Percentiles rank a stretch among this genome's conserved stretches.
Conservation (phyloP, 2,329 filamentous ascomycete species). For the Ceratocystis variospora region DNA sequence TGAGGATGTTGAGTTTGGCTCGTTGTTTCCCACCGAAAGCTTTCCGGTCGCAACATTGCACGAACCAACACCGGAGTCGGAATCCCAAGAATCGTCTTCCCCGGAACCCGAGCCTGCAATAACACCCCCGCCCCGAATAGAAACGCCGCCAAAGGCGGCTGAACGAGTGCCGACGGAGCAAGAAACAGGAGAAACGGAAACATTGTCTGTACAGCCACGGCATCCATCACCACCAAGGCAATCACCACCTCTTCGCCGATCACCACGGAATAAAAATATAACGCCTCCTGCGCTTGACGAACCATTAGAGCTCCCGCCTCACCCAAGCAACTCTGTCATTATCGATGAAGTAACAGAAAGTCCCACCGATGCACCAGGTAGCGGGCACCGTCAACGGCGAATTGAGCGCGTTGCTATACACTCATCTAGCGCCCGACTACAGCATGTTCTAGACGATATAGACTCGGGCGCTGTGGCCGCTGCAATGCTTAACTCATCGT, state of each 20-base stretch:
- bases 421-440: slow-evolving; percentile 32
- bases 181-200: not conserved
- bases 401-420: slow-evolving; percentile 27
- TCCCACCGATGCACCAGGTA: slow-evolving; percentile 41
- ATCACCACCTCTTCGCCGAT: not conserved
- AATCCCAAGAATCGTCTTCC: slow-evolving; percentile 8
- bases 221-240: not conserved
- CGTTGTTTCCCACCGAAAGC: slow-evolving; percentile 14
- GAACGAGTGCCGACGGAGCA: not conserved
- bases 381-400: slow-evolving; percentile 33
- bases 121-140: not conserved
- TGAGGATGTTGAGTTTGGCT: slow-evolving; percentile 43
- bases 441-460: slow-evolving; percentile 27
- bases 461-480: slow-evolving; percentile 24
- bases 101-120: not conserved
- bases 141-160: not conserved
- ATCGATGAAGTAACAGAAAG: slow-evolving; percentile 39
- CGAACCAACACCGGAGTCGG: not conserved
- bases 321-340: not conserved
- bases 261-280: not conserved
- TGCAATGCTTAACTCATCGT: slow-evolving; percentile 22
- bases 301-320: slow-evolving; percentile 11
- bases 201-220: not conserved
- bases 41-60: slow-evolving; percentile 7
- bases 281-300: not conserved